Base-by-base conservation (phyloP, 73 alveolate species). In the Chromera velia region DNA sequence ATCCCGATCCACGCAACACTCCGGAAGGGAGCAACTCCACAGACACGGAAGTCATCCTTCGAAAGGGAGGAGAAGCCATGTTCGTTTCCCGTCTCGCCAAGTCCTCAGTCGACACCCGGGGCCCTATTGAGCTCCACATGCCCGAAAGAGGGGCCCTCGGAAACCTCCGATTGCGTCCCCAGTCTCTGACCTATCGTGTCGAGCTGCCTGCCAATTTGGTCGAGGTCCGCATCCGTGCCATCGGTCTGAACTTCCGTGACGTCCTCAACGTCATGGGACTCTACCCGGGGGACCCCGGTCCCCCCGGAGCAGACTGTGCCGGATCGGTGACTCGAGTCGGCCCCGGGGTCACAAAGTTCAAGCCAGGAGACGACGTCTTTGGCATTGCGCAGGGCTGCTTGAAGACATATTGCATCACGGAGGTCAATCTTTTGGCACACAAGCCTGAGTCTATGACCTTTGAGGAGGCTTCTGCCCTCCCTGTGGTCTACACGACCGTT, bases 311-410 rank as follows among this genome's bases (percentile, higher is more conserved):
- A 27, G 86, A 79, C 74, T 79, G 86, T 48, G 80, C 86, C 1
- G 86, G 86, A n/a, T 70, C 86, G 17, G 86, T 79, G 47, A 47
- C 74, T 69, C 33, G 73, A 28, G 48, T 70, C 33, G 85, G 79
- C 22, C 68, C n/a, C 26, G 85, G 79, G 34, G 79, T 32, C 72
- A 68, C 40, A 66, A 74, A 79, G 31, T 17, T 55, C 32, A 66
- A 74, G 31, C 74, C 80, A 0, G 86, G 86, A 0, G 72, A 79
- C n/a, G 86, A 79, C 64, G 86, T 79, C 74, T 79, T 69, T 47
- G 86, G 86, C 69, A 69, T 79, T n/a, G 86, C 86, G 0, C 70
- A 74, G 86, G 86, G 86, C 68, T 79, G 86, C 80, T 28, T 79
- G 69, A 79, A 69, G 86, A 79, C 80, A 32, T 79, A 79, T 17